Conservation (phyloP, 2,329 filamentous ascomycete genomes). For the Phoma herbarum region DNA sequence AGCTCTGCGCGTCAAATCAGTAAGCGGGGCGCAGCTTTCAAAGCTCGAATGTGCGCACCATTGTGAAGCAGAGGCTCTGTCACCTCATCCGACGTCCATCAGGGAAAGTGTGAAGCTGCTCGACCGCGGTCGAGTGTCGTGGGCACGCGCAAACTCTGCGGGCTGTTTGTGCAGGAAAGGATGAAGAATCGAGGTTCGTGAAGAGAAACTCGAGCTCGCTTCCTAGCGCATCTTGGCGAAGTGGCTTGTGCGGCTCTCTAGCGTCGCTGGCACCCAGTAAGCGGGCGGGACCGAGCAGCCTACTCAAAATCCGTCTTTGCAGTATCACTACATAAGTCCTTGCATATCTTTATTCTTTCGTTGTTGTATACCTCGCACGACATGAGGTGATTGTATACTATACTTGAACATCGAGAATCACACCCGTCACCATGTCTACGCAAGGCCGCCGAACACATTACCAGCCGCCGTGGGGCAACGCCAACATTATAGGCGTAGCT, state of each 20-base stretch:
- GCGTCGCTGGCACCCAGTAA: slow-evolving; percentile 16
- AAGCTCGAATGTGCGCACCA: slow-evolving; percentile 39
- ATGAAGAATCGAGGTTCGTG: slow-evolving; percentile 32
- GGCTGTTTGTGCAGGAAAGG: slow-evolving; percentile 34
- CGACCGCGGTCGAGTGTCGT: slow-evolving; percentile 46
- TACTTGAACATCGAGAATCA: neutral
- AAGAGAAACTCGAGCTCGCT: slow-evolving; percentile 39
- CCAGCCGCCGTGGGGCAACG: slow-evolving; percentile 92
- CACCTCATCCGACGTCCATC: slow-evolving; percentile 50
- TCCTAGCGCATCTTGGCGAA: slow-evolving; percentile 36
- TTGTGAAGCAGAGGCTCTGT: slow-evolving; percentile 43
- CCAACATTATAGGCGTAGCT: slow-evolving; percentile 95
- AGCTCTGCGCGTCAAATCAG: slow-evolving; percentile 56
- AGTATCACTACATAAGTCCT: slow-evolving; percentile 26
- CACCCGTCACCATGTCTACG: slow-evolving; percentile 31
- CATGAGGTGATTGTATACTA: slow-evolving; percentile 17
- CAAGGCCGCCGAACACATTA: slow-evolving; percentile 69
- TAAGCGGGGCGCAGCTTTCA: slow-evolving; percentile 17
- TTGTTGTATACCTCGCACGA: slow-evolving; percentile 13
- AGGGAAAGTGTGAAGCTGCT: slow-evolving; percentile 38
- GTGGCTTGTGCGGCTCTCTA: slow-evolving; percentile 19
- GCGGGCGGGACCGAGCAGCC: slow-evolving; percentile 27
- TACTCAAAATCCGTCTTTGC: slow-evolving; percentile 27
- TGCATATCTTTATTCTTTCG: slow-evolving; percentile 25
- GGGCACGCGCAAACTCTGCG: slow-evolving; percentile 43